Evolutionary conservation across 805 yeast genomes (phyloP), one percentile per base, ranked within the genome.

Genomic region (Candida endomychidarum): DNA sequence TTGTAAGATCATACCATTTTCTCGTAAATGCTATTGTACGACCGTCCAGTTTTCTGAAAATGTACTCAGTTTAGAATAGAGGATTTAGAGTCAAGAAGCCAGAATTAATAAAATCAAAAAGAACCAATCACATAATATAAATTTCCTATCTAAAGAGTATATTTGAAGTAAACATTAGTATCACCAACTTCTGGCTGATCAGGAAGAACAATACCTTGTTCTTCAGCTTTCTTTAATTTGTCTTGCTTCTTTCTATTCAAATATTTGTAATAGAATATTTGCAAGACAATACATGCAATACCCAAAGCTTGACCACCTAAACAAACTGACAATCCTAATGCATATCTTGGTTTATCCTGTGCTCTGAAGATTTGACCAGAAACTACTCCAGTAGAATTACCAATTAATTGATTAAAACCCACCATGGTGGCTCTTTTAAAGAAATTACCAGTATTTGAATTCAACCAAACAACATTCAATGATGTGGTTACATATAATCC

Each of bases 391-490:
- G 72, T 66, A 12, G 72, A 63, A 3, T 72, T 67, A 14, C 73
- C 73, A 21, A 72, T 70, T 9, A 30, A 22, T 21, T 37, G 40
- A 21, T 35, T 35, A 8, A 27, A 19, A 5, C 38, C 38, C 7
- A 35, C 26, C n/a, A 72, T 63, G 3, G 73, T 59, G 7, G 72
- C 67, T 50, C 75, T 60, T 40, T 65, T 65, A 53, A 62, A 70
- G 39, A 59, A 61, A 7, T 71, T 71, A 2, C 74, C 68, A 24
- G 61, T 56, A 42, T 72, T 74, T 25, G 58, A 58, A 17, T 64
- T 63, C n/a, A 66, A 45, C 78, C 78, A 74, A 1, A 70, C 56
- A 17, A 67, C 53, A 45, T 68, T 70, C 24, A 70, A 33, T 15
- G 70, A 70, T 3, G 70, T 60, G 7, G 64, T 59, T 20, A 61